Conservation (phyloP, 148 eudicot genomes). For the Spergularia marina region DNA sequence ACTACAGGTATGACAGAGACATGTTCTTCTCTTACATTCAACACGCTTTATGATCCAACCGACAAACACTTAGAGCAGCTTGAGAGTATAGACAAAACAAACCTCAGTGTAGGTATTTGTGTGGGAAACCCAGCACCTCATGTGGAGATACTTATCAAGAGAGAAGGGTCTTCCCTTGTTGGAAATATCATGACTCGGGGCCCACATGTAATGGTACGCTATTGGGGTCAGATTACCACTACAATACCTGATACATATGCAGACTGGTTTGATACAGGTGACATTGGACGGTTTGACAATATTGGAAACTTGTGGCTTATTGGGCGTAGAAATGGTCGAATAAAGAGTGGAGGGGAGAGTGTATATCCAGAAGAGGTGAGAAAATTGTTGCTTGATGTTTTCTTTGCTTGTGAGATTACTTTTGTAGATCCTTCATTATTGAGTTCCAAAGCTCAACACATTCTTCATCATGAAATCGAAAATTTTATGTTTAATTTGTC, state of each 20-base stretch:
- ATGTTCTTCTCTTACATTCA: constrained; percentile 84
- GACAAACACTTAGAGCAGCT: constrained; percentile 17
- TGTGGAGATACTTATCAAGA: constrained; percentile 48
- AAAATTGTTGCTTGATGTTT: neutral
- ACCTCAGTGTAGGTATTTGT: constrained; percentile 49
- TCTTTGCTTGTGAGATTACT: neutral
- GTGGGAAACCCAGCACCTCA: constrained; percentile 96
- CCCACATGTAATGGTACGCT: constrained; percentile 75
- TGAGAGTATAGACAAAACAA: constrained; percentile 3
- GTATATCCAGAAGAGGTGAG: constrained; percentile 89
- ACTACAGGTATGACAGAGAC: constrained; percentile 90
- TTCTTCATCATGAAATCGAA: neutral
- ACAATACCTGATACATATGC: constrained; percentile 23
- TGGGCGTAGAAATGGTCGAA: constrained; percentile 78
- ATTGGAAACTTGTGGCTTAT: constrained; percentile 76
- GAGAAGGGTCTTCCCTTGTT: constrained; percentile 37
- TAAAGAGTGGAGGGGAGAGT: constrained; percentile 94
- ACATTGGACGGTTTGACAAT: constrained; percentile 67
- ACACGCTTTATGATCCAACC: constrained; percentile 61
- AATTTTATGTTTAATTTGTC: neutral
- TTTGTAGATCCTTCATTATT: neutral
- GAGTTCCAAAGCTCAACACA: neutral
- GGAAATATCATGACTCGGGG: constrained; percentile 88
- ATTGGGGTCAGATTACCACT: constrained; percentile 56
- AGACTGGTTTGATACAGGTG: constrained; percentile 92